Evolutionary conservation across 129 eudicot genomes (phyloP).

Genomic region (sunflower (Helianthus annuus)): DNA sequence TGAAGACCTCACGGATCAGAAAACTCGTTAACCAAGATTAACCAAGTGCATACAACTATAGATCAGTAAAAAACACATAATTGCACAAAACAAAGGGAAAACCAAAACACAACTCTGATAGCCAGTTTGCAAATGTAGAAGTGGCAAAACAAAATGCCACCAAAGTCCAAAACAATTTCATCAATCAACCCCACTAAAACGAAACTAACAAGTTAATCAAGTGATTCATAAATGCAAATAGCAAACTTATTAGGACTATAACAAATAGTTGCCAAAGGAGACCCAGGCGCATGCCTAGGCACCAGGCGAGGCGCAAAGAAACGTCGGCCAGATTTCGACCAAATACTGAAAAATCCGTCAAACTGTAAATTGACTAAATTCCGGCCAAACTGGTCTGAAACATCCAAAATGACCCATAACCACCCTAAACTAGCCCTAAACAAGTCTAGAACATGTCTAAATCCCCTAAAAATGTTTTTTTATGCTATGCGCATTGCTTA

Average conservation of each 20-base stretch:
- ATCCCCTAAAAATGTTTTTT: too few species aligned
- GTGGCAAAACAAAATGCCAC: background rate
- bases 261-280: too few species aligned
- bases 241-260: slow-evolving; percentile 1
- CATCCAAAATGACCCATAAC: too few species aligned
- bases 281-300: too few species aligned
- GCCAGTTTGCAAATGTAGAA: background rate
- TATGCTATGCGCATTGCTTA: too few species aligned
- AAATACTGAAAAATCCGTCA: too few species aligned
- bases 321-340: too few species aligned
- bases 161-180: background rate
- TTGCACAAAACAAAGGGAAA: background rate
- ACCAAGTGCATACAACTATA: background rate
- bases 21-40: background rate
- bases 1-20: background rate
- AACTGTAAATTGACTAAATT: too few species aligned
- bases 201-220: background rate
- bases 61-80: background rate
- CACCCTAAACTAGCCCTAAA: too few species aligned
- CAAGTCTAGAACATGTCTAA: too few species aligned
- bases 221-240: background rate
- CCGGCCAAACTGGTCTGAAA: too few species aligned
- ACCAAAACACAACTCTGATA: background rate
- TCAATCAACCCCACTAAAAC: background rate
- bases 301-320: too few species aligned